Base-by-base conservation (phyloP, 345 rosid genomes). In the Salix exigua region DNA sequence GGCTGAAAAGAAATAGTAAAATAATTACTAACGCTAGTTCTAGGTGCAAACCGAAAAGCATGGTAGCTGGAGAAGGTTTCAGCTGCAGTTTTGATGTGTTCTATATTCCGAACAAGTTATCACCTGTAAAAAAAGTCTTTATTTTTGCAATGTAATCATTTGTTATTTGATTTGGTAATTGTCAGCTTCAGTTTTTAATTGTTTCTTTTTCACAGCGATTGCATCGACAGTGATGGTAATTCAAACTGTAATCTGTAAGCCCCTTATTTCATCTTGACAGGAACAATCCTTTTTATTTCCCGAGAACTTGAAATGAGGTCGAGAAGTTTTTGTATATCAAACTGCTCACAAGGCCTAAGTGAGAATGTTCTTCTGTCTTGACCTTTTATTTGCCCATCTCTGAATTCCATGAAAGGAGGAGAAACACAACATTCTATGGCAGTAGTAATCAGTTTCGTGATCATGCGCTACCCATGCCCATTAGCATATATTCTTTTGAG, bases 81-180 rank as follows among this genome's bases (percentile, higher is more conserved):
- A 33, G 63, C 81, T 31, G 62, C 77, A 68, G 77, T 78, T 78
- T 78, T 78, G 81, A 58, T 58, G 68, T 73, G 73, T 73, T 78
- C 31, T 40, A 1, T 66, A 17, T 46, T 25, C 23, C 4, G 33
- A 19, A 77, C 14, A 13, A 51, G 64, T 7, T 66, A 28, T 67
- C 76, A 18, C 62, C 48, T 60, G 73, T 69, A 68, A 51, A 73
- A 42, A 73, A 23, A 58, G 63, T 8, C 7, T 10, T 23, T 21
- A 8, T 13, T 67, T 60, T 53, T 53, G 73, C 68, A 68, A 44
- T 78, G 25, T 67, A 73, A 67, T 58, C 73, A 53, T 66, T 66
- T 21, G 9, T 65, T 50, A 30, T 37, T 51, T 33, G 33, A 74
- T 14, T 63, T 68, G 63, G 6, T 23, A 58, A 58, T 23, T 58